Conservation (phyloP, 768 basidiomycete genomes). For the Hygrophorus pudorinus region DNA sequence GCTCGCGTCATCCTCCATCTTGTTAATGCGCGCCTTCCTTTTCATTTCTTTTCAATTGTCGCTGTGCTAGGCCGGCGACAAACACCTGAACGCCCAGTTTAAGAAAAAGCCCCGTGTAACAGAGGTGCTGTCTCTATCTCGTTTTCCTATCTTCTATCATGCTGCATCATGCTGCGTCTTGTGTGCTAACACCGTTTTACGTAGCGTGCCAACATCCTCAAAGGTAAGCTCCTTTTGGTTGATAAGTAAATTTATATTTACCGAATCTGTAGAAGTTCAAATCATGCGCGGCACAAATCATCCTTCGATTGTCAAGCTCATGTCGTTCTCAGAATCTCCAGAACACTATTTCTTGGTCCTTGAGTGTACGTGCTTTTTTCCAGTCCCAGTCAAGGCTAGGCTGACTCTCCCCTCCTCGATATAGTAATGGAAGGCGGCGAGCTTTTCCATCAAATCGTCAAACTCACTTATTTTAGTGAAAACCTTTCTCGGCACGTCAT, state of each 20-base stretch:
- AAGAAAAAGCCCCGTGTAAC: slow-evolving; percentile 97
- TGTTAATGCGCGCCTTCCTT: slow-evolving; percentile 8
- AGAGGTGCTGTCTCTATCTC: slow-evolving; percentile 63
- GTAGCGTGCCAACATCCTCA: slow-evolving; percentile 95
- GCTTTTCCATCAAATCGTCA: slow-evolving; percentile 98
- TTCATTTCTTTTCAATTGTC: slow-evolving; percentile 23
- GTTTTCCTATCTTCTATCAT: slow-evolving; percentile 6
- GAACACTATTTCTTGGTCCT: slow-evolving; percentile 94
- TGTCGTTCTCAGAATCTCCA: slow-evolving; percentile 83
- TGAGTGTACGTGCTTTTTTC: slow-evolving; percentile 53
- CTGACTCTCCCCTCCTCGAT: slow-evolving; percentile 9
- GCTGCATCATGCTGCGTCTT: slow-evolving; percentile 12
- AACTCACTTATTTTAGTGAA: slow-evolving; percentile 97
- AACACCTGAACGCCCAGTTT: slow-evolving; percentile 87
- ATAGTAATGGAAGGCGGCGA: slow-evolving; percentile 96
- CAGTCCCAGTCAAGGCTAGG: background rate
- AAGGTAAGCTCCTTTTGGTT: slow-evolving; percentile 43
- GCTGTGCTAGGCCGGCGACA: slow-evolving; percentile 68
- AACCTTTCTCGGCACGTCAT: slow-evolving; percentile 96
- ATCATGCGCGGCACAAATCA: slow-evolving; percentile 96
- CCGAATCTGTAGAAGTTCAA: slow-evolving; percentile 69
- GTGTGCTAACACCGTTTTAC: slow-evolving; percentile 16
- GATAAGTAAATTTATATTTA: background rate
- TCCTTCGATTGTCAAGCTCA: slow-evolving; percentile 85
- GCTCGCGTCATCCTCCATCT: slow-evolving; percentile 14